phyloP scores from a whole-genome alignment of 345 rosid species.

The Raphanus raphanistrum region DNA sequence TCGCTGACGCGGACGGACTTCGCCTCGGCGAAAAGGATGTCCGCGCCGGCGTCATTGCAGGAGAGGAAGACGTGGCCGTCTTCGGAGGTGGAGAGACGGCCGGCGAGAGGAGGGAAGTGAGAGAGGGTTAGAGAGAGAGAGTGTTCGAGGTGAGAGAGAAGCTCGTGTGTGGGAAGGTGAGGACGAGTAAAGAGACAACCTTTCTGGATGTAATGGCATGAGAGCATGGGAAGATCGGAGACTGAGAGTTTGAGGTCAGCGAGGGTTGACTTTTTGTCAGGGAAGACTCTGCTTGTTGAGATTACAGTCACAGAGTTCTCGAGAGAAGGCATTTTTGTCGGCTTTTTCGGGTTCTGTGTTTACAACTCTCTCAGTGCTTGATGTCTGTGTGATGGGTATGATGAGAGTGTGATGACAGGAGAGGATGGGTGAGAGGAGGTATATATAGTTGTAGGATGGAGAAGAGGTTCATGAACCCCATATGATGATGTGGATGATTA shows the following conservation, averaged over 20 bases:
- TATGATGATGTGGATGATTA: conserved; percentile 23
- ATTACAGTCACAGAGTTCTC: conserved; percentile 38
- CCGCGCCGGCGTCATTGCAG: conserved; percentile 77
- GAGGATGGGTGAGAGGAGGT: not conserved
- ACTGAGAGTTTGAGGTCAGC: conserved; percentile 79
- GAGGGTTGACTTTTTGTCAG: conserved; percentile 52
- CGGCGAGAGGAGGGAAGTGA: conserved; percentile 89
- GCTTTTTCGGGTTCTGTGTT: not conserved
- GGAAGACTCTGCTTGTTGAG: conserved; percentile 59
- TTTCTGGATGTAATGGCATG: conserved; percentile 93
- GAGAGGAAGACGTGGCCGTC: conserved; percentile 56
- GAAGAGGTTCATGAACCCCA: conserved; percentile 56
- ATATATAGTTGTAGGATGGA: conserved; percentile 43
- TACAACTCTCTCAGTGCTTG: not conserved
- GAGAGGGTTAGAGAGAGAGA: conserved; percentile 56
- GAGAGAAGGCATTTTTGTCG: conserved; percentile 48
- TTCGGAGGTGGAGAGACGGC: conserved; percentile 59
- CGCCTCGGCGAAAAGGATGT: conserved; percentile 58
- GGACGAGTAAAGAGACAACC: conserved; percentile 71
- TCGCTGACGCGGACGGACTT: conserved; percentile 41
- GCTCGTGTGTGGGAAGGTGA: conserved; percentile 32
- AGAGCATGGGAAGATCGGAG: conserved; percentile 96
- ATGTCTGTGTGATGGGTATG: conserved; percentile 3
- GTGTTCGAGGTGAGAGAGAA: conserved; percentile 47
- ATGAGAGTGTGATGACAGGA: conserved; percentile 29